Evolutionary conservation across 768 basidiomycete species (phyloP), one percentile per base, ranked within the genome.

Genomic region (Mrakia gelida): DNA sequence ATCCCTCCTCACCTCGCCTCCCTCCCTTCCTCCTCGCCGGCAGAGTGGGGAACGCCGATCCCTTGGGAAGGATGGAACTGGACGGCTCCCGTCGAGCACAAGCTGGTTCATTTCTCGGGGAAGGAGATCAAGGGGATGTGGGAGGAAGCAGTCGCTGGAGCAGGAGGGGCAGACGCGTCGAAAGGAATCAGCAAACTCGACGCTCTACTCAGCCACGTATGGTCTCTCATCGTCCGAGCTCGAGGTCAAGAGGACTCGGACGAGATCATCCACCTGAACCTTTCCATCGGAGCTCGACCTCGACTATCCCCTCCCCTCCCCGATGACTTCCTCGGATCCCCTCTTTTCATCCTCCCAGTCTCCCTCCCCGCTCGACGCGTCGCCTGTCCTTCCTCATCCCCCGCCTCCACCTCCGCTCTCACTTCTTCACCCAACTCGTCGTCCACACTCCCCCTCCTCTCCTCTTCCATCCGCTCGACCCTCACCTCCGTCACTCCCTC

Each of bases 41-140:
- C 38, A 3, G 38, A n/a, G 30, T 49, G 43, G 7, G 77, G 77
- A 23, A 52, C 41, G 28, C 71, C 71, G 34, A 78, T 78, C 56
- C 77, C 32, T 78, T 78, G 77, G 77, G 56, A 32, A n/a, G 77
- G 73, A 67, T 78, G 77, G 77, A 71, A 78, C 71, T 45, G 62
- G 61, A 21, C 30, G 23, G 21, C 32, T 15, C 77, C 77, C 32
- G 71, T 78, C 3, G 30, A 34, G 38, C 77, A 78, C 71, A 73
- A 43, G n/a, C 71, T 78, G 62, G n/a, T 78, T 30, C 30, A 65
- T 49, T 78, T 78, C 41, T 73, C 71, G 49, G n/a, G 71, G 13
- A 26, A 61, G 13, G 77, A 78, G 52, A 65, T 78, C 43, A 38
- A 67, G 5, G 26, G n/a, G 43, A 78, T 78, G 7, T 30, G 26